Conservation (phyloP, 2,329 filamentous ascomycete species). For the Colletotrichum viniferum region DNA sequence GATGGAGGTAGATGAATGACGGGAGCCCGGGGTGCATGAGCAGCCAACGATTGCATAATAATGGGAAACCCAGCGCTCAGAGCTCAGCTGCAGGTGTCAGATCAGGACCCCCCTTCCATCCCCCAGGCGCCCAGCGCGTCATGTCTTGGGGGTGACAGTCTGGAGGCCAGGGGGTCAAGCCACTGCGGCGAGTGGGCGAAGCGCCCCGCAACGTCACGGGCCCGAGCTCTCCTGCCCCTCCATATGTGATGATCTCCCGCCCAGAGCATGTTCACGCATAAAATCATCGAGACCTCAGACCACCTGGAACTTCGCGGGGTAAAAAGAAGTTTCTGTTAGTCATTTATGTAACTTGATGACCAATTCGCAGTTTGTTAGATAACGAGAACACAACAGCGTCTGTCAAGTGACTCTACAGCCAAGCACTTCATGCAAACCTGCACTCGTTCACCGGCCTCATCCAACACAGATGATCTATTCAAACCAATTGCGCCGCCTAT, state of each 20-base stretch:
- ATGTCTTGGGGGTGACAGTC: neutral
- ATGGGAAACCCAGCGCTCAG: neutral
- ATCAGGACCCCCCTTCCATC: neutral
- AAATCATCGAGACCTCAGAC: neutral
- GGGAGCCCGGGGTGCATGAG: neutral
- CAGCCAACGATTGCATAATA: slow-evolving; percentile 2
- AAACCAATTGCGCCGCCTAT: slow-evolving; percentile 9
- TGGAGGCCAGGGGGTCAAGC: neutral
- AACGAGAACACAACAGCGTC: neutral
- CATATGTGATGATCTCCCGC: neutral
- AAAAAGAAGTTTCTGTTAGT: neutral
- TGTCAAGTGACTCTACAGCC: neutral
- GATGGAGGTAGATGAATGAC: neutral
- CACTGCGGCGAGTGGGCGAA: neutral
- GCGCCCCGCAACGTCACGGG: slow-evolving; percentile 11
- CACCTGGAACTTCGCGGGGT: neutral
- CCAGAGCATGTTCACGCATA: neutral
- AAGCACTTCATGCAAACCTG: neutral
- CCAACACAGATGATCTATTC: neutral
- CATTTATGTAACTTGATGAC: neutral
- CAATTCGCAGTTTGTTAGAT: neutral
- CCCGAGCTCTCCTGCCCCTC: slow-evolving; percentile 13
- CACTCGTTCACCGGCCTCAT: neutral
- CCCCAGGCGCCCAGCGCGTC: neutral
- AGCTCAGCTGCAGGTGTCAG: slow-evolving; percentile 1